Evolutionary conservation across 208 protist genomes (phyloP), one percentile per base, ranked within the genome.

Genomic region (Acanthamoeba triangularis): DNA sequence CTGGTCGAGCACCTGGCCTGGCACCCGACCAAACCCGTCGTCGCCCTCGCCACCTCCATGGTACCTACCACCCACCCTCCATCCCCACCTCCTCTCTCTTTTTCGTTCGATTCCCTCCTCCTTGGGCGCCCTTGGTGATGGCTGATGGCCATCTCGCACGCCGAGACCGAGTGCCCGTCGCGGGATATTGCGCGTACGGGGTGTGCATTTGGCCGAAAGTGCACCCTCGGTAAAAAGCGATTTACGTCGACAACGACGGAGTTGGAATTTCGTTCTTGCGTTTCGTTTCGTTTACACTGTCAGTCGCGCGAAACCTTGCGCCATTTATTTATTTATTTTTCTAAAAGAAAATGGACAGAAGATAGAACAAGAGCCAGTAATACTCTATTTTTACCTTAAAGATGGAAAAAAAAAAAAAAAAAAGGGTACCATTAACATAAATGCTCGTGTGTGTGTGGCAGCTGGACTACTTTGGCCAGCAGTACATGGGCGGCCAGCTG

Each of bases 11-110:
- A 82, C 25, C 74, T 82, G 10, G 74, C 74, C 18, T 82, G 74
- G 74, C 74, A 82, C 74, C 74, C 74, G 28, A 82, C n/a, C 8
- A 82, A 82, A 37, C 74, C 74, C 41, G n/a, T 49, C 74, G 74
- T 82, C 16, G 74, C 74, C 74, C 30, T 82, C 37, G 74, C 74
- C 74, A 82, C 74, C 74, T 82, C 74, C 74, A 82, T 82, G 74
- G 74, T 82, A 82, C n/a, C n/a, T n/a, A n/a, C n/a, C n/a, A n/a
- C n/a, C n/a, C n/a, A 30, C 18, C 1, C 6, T 30, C 59, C 59
- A 10, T n/a, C n/a, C n/a, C 3, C 59, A 10, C 35, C 33, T 37
- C 7, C 37, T n/a, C n/a, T n/a, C n/a, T n/a, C n/a, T n/a, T 25
- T 47, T 47, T 28, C 23, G 8, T 33, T 82, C 41, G 0, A 4